Evolutionary conservation across 2,329 filamentous ascomycete genomes (phyloP).

Genomic region (Botrytis galanthina): DNA sequence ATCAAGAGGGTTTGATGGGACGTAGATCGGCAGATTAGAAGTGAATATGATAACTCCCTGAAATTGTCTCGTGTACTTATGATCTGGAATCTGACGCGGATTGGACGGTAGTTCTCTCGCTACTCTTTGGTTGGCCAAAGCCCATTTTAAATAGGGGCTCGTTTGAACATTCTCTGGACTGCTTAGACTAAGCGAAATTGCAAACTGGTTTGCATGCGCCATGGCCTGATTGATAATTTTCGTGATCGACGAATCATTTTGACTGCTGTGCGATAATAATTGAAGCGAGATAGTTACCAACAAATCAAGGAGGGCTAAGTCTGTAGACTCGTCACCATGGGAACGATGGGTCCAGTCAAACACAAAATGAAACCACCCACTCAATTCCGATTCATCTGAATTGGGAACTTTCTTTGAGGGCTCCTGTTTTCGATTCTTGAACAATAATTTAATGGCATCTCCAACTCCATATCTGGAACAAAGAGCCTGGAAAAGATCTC

Average conservation of each 20-base stretch:
- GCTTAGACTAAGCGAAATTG: not conserved
- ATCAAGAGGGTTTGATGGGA: not conserved
- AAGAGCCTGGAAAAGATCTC: not conserved
- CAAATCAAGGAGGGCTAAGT: not conserved
- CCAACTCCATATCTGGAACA: not conserved
- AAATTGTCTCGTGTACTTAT: not conserved
- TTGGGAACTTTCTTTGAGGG: not conserved
- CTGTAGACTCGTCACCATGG: not conserved
- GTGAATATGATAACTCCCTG: not conserved
- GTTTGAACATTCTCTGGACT: conserved; percentile 1
- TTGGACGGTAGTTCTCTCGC: not conserved
- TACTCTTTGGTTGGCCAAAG: not conserved
- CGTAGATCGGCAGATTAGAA: not conserved
- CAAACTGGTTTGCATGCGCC: not conserved
- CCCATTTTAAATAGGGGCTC: conserved; percentile 1
- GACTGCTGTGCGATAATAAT: not conserved
- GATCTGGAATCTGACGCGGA: not conserved
- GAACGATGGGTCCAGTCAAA: not conserved
- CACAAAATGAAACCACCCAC: not conserved
- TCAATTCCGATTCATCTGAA: not conserved
- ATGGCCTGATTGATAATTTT: not conserved
- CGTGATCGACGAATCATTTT: not conserved
- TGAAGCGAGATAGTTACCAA: not conserved
- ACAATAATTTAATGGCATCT: not conserved
- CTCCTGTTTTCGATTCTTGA: too few species aligned